Base-by-base conservation (phyloP, 2,329 filamentous ascomycete genomes). In the Tolypocladium endophyticum region DNA sequence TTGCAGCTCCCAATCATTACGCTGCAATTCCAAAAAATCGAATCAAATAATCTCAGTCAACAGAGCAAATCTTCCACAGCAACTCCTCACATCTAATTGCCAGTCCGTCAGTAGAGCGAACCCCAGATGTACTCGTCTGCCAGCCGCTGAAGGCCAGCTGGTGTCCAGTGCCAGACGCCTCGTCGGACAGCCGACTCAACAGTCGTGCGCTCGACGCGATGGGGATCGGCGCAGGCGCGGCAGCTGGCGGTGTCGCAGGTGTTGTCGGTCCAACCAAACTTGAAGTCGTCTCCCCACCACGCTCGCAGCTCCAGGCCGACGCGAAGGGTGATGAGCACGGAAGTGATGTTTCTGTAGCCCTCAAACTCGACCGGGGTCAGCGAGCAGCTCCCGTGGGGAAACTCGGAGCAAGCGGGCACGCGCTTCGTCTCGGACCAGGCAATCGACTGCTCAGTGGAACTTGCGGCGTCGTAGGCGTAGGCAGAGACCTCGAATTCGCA, bases 401-500 rank as follows among this genome's bases (percentile, higher is more conserved):
- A 73, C 38, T 64, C 68, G 41, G 72, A 62, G 58, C 74, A 77
- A 5, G 73, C 72, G 38, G 74, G 73, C 38, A 77, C 67, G 38
- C 69, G 69, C 61, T 74, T 75, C 35, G 67, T 71, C 61, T 75
- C 73, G 2, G 73, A 74, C 74, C 73, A 76, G n/a, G 70, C 68
- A 54, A 73, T 70, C 6, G 75, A 72, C 60, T 72, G 66, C 63
- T 76, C 75, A 38, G 65, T 69, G 2, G 65, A 65, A 7, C 66
- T 63, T 14, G 64, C 65, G 23, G 68, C 65, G 53, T 74, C 71
- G 65, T 70, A 76, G 12, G 70, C 69, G 61, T 76, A 77, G 9
- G 73, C 74, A n/a, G 74, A 75, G 36, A 77, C 66, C 45, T 74
- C 73, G 61, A 77, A 76, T 57, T 76, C 72, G 45, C 74, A 77